Evolutionary conservation across 495 filamentous ascomycete genomes (phyloP).

Genomic region (Penicillium waksmanii): DNA sequence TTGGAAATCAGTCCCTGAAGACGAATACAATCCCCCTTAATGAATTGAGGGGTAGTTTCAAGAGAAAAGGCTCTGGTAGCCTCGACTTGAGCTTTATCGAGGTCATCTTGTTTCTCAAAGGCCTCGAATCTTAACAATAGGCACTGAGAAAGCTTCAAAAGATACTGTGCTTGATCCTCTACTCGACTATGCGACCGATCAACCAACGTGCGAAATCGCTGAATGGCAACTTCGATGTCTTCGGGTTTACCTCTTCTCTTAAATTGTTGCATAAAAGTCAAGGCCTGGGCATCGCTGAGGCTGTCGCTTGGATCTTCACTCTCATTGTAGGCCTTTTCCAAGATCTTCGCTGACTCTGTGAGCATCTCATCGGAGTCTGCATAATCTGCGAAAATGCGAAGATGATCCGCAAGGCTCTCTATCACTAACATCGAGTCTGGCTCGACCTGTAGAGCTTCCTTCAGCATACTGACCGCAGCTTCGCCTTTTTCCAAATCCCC

Average conservation of each 20-base stretch:
- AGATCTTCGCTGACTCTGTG: not conserved
- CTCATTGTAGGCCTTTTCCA: not conserved
- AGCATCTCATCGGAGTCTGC: constrained; percentile 9
- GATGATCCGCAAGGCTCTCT: constrained; percentile 11
- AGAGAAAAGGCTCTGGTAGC: not conserved
- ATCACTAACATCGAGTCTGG: constrained; percentile 9
- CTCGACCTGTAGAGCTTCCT: constrained; percentile 6
- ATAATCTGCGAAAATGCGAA: constrained; percentile 2
- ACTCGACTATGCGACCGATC: not conserved
- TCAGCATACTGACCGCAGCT: constrained; percentile 1
- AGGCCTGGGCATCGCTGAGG: not conserved
- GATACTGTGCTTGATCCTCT: not conserved
- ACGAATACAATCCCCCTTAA: not conserved
- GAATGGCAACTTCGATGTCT: not conserved
- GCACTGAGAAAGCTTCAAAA: not conserved
- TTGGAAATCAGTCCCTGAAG: not conserved
- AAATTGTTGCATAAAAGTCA: not conserved
- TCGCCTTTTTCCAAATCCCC: constrained; percentile 2
- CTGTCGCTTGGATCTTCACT: not conserved
- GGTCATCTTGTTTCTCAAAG: constrained; percentile 2
- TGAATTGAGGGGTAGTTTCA: not conserved
- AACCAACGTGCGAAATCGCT: not conserved
- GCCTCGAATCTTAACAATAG: constrained; percentile 2
- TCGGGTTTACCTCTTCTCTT: not conserved
- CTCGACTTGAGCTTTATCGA: not conserved